phyloP scores from a whole-genome alignment of 306 rosid species.

The Nissolia schottii region DNA sequence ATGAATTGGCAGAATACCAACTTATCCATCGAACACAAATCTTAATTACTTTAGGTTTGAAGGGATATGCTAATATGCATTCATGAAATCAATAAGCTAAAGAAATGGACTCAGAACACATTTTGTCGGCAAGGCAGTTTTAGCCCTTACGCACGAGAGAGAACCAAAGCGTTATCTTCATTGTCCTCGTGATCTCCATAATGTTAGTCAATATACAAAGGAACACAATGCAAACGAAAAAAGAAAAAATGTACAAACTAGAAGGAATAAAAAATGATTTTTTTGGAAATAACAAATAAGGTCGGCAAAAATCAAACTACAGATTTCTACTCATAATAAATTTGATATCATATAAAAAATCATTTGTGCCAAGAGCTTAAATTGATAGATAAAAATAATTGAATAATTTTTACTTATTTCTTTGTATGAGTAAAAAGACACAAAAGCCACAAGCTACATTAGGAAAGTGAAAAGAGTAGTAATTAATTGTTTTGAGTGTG shows the following conservation, averaged over 20 bases:
- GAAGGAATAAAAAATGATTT: background rate
- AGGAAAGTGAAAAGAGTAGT: too few species aligned
- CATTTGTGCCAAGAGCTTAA: too few species aligned
- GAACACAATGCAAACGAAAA: background rate
- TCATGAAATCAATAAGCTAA: background rate
- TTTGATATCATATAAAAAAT: too few species aligned
- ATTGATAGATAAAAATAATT: too few species aligned
- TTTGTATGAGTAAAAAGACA: too few species aligned
- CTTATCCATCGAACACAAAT: background rate
- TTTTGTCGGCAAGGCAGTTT: constrained; percentile 49
- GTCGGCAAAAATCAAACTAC: too few species aligned
- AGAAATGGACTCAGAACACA: constrained; percentile 41
- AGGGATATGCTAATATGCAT: background rate
- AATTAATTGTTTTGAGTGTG: too few species aligned
- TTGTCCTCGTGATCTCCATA: constrained; percentile 25
- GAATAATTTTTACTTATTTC: too few species aligned
- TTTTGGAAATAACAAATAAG: too few species aligned
- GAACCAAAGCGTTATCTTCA: constrained; percentile 51
- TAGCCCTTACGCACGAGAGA: constrained; percentile 66
- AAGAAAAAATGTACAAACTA: background rate
- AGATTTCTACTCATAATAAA: too few species aligned
- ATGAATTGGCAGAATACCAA: background rate
- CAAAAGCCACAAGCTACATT: too few species aligned
- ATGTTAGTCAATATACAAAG: background rate
- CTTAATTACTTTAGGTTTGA: background rate